These are phyloP conservation scores for Russula sp. DNA, from an alignment of 768 basidiomycete species.

Conservation along the genomic window DNA sequence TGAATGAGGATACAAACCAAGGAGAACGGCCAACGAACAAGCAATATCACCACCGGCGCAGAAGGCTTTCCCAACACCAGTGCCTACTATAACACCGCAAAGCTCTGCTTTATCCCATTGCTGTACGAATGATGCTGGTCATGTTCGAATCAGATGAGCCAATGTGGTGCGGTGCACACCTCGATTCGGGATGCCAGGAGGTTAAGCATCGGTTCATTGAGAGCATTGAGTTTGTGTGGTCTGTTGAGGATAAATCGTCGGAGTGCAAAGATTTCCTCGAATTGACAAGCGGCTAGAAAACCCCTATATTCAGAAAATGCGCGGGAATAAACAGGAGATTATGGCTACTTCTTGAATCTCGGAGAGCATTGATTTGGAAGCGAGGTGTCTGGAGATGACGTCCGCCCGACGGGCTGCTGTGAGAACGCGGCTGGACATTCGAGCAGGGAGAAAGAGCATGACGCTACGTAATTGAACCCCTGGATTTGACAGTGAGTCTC, in stretches of 20 bases:
- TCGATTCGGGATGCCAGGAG: slow-evolving; percentile 70
- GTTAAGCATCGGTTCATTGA: slow-evolving; percentile 75
- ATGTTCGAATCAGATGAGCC: background rate
- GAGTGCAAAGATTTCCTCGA: slow-evolving; percentile 60
- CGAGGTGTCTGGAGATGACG: slow-evolving; percentile 40
- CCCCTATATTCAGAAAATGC: slow-evolving; percentile 20
- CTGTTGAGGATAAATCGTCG: slow-evolving; percentile 80
- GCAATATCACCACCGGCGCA: slow-evolving; percentile 95
- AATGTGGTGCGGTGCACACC: slow-evolving; percentile 42
- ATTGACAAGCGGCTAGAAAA: slow-evolving; percentile 49
- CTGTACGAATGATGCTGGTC: slow-evolving; percentile 39
- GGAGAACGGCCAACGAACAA: slow-evolving; percentile 47
- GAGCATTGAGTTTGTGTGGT: slow-evolving; percentile 74
- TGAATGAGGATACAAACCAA: background rate
- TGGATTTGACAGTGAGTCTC: background rate
- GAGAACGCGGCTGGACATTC: slow-evolving; percentile 25
- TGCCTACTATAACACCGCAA: slow-evolving; percentile 68
- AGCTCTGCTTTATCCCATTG: slow-evolving; percentile 73
- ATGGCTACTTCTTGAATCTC: slow-evolving; percentile 16
- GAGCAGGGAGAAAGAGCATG: slow-evolving; percentile 18
- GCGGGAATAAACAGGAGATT: background rate
- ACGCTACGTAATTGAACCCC: background rate
- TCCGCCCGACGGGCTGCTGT: slow-evolving; percentile 35
- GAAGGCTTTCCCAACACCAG: slow-evolving; percentile 73
- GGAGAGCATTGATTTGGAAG: slow-evolving; percentile 30